These are phyloP conservation scores for Cladosporium sp. DNA, from an alignment of 2,329 filamentous ascomycete species.

Conservation along the genomic window DNA sequence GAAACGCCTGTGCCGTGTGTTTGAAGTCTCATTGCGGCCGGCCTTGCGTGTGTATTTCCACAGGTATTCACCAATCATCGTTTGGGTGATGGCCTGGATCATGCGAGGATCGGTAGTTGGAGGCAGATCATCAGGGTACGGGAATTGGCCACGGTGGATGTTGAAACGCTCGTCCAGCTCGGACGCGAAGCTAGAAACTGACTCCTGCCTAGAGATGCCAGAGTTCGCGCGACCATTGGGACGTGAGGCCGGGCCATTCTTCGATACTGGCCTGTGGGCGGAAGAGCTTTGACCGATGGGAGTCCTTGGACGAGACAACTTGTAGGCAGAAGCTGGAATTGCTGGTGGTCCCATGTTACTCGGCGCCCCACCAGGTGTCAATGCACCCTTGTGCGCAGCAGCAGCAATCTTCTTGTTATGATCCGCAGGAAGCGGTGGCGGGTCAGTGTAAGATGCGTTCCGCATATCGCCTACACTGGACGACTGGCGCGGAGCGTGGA, in stretches of 20 bases:
- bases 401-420: slow-evolving; percentile 82
- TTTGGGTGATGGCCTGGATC: slow-evolving; percentile 98
- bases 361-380: slow-evolving; percentile 30
- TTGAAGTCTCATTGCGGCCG: slow-evolving; percentile 82
- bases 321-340: slow-evolving; percentile 71
- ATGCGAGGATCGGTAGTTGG: slow-evolving; percentile 82
- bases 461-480: slow-evolving; percentile 67
- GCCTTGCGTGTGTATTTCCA: slow-evolving; percentile 99
- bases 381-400: slow-evolving; percentile 56
- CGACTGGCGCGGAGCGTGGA: slow-evolving; percentile 48
- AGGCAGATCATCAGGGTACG: slow-evolving; percentile 57
- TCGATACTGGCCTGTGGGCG: slow-evolving; percentile 19
- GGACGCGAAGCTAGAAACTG: slow-evolving; percentile 90
- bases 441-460: slow-evolving; percentile 39
- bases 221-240: slow-evolving; percentile 39
- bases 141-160: slow-evolving; percentile 52
- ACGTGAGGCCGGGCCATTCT: slow-evolving; percentile 55
- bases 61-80: slow-evolving; percentile 97
- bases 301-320: slow-evolving; percentile 31
- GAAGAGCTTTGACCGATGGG: slow-evolving; percentile 21
- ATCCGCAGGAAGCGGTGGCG: slow-evolving; percentile 69
- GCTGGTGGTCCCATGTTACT: slow-evolving; percentile 76
- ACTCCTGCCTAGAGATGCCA: slow-evolving; percentile 60
- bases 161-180: slow-evolving; percentile 92
- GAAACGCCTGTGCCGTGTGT: slow-evolving; percentile 86